Conservation (phyloP, 1,284 basidiomycete species). For the Sutorius eximius region DNA sequence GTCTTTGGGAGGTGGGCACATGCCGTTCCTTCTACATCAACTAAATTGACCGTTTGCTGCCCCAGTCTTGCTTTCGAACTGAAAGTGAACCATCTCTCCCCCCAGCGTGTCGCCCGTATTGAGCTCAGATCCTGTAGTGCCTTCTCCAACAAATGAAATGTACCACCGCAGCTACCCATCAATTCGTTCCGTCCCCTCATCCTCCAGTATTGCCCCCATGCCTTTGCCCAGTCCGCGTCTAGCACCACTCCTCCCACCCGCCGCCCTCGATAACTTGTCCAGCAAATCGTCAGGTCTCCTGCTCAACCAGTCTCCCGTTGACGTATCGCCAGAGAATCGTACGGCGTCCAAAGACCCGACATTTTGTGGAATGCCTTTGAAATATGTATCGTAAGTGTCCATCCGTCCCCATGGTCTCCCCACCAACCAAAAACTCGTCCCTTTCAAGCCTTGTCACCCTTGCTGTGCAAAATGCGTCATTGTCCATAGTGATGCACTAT, state of each 20-base stretch:
- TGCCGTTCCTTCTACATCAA: neutral
- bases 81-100: conserved; percentile 24
- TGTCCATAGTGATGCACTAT: conserved; percentile 96
- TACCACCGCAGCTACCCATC: conserved; percentile 45
- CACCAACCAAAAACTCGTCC: conserved; percentile 1
- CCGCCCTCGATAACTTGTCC: conserved; percentile 31
- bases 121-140: conserved; percentile 27
- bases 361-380: conserved; percentile 57
- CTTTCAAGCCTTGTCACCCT: conserved; percentile 81
- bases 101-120: conserved; percentile 9
- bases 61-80: conserved; percentile 1
- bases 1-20: conserved; percentile 6
- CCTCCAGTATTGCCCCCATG: conserved; percentile 26
- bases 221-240: conserved; percentile 36
- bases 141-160: conserved; percentile 38
- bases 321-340: conserved; percentile 28
- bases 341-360: conserved; percentile 35
- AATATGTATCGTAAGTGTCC: conserved; percentile 60
- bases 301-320: conserved; percentile 35
- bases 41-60: neutral
- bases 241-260: conserved; percentile 38
- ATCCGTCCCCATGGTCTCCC: neutral
- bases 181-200: conserved; percentile 40
- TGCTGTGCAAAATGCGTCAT: conserved; percentile 93
- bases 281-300: conserved; percentile 35